These are phyloP conservation scores for Mortierella antarctica DNA, from an alignment of 192 early-diverging fungal species.

Conservation along the genomic window DNA sequence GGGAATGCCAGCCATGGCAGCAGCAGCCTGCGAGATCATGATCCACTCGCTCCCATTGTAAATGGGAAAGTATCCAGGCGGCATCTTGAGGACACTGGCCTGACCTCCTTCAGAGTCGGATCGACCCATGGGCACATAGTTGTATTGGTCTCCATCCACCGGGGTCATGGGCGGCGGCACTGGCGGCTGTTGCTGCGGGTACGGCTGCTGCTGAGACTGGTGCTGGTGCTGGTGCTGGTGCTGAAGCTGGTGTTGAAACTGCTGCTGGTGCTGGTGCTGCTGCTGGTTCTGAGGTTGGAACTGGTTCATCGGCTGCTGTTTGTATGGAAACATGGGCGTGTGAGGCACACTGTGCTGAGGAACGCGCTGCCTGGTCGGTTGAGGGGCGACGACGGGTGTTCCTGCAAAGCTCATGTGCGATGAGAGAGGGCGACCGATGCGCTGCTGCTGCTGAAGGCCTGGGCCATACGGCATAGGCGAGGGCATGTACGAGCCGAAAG, in stretches of 20 bases:
- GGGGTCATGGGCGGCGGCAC: slow-evolving; percentile 7
- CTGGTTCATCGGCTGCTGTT: not conserved
- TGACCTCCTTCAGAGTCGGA: slow-evolving; percentile 30
- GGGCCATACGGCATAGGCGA: slow-evolving; percentile 14
- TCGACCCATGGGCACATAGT: slow-evolving; percentile 20
- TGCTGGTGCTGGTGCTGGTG: slow-evolving; percentile 15
- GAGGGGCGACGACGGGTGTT: slow-evolving; percentile 34
- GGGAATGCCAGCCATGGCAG: slow-evolving; percentile 31
- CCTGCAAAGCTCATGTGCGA: slow-evolving; percentile 24
- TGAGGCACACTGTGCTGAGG: slow-evolving; percentile 18
- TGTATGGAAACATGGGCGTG: slow-evolving; percentile 10
- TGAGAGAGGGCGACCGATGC: slow-evolving; percentile 36
- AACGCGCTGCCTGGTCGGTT: slow-evolving; percentile 25
- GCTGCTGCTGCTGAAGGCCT: slow-evolving; percentile 9
- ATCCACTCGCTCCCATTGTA: slow-evolving; percentile 50
- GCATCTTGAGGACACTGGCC: slow-evolving; percentile 40
- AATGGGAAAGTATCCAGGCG: slow-evolving; percentile 49
- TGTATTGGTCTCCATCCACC: not conserved
- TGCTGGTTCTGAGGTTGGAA: slow-evolving; percentile 6
- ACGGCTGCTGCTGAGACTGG: slow-evolving; percentile 7
- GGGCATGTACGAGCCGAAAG: slow-evolving; percentile 8
- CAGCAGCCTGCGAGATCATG: slow-evolving; percentile 39
- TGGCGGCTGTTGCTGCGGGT: slow-evolving; percentile 8
- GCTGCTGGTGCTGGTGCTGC: slow-evolving; percentile 12
- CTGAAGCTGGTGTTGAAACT: not conserved